Percentiles rank a stretch among this genome's conserved stretches.
phyloP scores from a whole-genome alignment of 2,329 filamentous ascomycete genomes.

The Tolypocladium nubicola region DNA sequence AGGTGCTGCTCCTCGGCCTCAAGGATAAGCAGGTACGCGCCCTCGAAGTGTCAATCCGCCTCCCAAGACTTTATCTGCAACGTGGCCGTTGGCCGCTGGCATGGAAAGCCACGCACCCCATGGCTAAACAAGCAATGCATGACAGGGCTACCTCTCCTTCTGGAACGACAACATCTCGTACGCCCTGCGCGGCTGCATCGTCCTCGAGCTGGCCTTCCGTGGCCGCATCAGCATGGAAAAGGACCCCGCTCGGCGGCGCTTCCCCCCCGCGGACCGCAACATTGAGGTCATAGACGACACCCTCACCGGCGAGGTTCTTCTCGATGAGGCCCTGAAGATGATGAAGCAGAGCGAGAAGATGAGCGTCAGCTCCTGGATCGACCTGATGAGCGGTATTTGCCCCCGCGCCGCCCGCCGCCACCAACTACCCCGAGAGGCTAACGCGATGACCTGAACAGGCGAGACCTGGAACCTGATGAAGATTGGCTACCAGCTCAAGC shows the following conservation, averaged over 20 bases:
- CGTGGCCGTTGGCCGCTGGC: background rate
- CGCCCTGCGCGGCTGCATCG: conserved; percentile 92
- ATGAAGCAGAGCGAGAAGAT: conserved; percentile 99
- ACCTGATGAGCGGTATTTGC: conserved; percentile 83
- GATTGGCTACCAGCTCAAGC: conserved; percentile 98
- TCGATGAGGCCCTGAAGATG: conserved; percentile 98
- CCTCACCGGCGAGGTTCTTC: conserved; percentile 87
- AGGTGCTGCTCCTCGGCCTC: conserved; percentile 85
- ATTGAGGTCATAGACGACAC: conserved; percentile 98
- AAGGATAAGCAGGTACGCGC: conserved; percentile 91
- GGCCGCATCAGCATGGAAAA: conserved; percentile 98
- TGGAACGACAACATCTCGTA: conserved; percentile 99
- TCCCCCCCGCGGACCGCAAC: conserved; percentile 82
- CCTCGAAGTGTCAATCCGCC: background rate
- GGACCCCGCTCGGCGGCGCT: conserved; percentile 81
- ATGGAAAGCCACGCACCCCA: conserved; percentile 2
- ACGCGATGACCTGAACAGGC: conserved; percentile 40
- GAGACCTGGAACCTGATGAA: conserved; percentile 99
- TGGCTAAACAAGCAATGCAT: conserved; percentile 4
- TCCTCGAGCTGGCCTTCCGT: conserved; percentile 91
- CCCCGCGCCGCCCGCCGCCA: background rate
- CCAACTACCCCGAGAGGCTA: background rate
- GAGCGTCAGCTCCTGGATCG: conserved; percentile 99
- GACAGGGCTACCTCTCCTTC: conserved; percentile 91
- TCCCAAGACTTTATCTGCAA: background rate